Evolutionary conservation across 1,284 basidiomycete genomes (phyloP).

Genomic region (Tilletiopsis washingtonensis): DNA sequence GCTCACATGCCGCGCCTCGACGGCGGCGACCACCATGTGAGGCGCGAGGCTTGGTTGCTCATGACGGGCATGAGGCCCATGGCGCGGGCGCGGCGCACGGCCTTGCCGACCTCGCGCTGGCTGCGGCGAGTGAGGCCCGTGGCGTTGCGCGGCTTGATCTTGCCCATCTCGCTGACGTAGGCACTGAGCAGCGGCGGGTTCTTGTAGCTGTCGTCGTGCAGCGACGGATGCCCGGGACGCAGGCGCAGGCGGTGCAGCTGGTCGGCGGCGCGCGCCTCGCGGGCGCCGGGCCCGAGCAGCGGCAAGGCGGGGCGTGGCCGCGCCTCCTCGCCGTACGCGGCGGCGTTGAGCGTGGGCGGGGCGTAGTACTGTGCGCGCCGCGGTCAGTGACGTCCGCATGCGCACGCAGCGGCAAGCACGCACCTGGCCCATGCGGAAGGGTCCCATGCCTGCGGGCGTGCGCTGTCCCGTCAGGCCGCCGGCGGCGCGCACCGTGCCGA

Average conservation of each 20-base stretch:
- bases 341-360: neutral
- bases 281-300: slow-evolving; percentile 28
- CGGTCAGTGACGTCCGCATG: neutral
- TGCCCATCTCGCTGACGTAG: slow-evolving; percentile 76
- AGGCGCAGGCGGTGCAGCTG: slow-evolving; percentile 50
- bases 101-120: slow-evolving; percentile 74
- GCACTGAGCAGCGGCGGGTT: slow-evolving; percentile 63
- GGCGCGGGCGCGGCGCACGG: slow-evolving; percentile 80
- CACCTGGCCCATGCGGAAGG: too few relatives aligned
- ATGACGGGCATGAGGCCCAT: slow-evolving; percentile 72
- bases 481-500: too few relatives aligned
- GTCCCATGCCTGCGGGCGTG: too few relatives aligned
- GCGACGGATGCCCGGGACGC: slow-evolving; percentile 41
- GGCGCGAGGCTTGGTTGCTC: too few relatives aligned
- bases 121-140: slow-evolving; percentile 72
- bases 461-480: too few relatives aligned
- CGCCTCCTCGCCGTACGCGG: too few relatives aligned
- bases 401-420: too few relatives aligned
- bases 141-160: slow-evolving; percentile 63
- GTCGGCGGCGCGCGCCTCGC: slow-evolving; percentile 51
- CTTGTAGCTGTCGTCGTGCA: slow-evolving; percentile 52
- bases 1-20: too few relatives aligned
- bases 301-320: slow-evolving; percentile 8
- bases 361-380: slow-evolving; percentile 2
- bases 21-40: too few relatives aligned